A percentile compares a stretch with the other conserved stretches of the same genome.
phyloP scores from a whole-genome alignment of 176 grass and related monocot species.

The Musa itinerans region DNA sequence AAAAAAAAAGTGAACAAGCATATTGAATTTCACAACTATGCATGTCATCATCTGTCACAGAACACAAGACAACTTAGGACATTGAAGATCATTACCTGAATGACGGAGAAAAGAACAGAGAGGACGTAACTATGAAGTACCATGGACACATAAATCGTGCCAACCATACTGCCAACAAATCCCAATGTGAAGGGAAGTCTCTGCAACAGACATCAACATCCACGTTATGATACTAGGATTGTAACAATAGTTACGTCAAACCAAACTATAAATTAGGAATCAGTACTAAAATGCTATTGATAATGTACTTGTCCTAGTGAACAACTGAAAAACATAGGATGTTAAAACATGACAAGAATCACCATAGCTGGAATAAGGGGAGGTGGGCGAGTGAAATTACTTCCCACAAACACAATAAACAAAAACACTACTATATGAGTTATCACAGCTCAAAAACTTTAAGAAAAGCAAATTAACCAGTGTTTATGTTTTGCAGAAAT shows the following conservation, averaged over 20 bases:
- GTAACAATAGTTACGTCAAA: neutral
- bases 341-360: too few relatives aligned
- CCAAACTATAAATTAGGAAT: neutral
- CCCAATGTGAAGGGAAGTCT: constrained; percentile 90
- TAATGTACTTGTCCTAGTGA: too few relatives aligned
- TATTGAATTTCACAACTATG: neutral
- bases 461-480: too few relatives aligned
- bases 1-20: neutral
- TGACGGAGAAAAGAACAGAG: constrained; percentile 85
- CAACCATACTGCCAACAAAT: constrained; percentile 78
- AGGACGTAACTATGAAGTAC: constrained; percentile 95
- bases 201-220: constrained; percentile 37
- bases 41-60: neutral
- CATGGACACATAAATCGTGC: constrained; percentile 95
- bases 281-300: too few relatives aligned
- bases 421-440: too few relatives aligned
- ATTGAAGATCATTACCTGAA: constrained; percentile 50
- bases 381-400: too few relatives aligned
- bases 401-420: too few relatives aligned
- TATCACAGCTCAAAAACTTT: too few relatives aligned
- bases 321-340: too few relatives aligned
- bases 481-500: too few relatives aligned
- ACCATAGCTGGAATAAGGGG: too few relatives aligned
- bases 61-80: neutral
- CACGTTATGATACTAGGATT: neutral